Percentiles rank a stretch among this genome's conserved stretches.
Conservation (phyloP, 306 rosid species). For the Urtica urens region DNA sequence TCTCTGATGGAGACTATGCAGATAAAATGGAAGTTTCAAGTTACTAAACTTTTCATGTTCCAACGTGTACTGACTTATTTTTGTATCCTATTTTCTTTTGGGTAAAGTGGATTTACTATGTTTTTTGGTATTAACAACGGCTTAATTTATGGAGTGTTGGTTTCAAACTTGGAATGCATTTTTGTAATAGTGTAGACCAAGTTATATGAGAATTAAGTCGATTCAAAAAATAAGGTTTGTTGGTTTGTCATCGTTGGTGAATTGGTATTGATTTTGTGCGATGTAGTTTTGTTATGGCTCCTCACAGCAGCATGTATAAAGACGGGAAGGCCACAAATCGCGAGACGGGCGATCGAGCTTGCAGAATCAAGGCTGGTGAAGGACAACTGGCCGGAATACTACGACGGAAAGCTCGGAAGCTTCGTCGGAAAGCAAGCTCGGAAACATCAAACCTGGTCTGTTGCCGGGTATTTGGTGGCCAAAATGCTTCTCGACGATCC, state of each 20-base stretch:
- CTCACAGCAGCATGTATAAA: slow-evolving; percentile 11
- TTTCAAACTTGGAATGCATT: no score
- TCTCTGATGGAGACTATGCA: background rate
- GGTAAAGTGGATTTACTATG: no score
- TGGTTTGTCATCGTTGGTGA: background rate
- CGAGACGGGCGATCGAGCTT: slow-evolving; percentile 2
- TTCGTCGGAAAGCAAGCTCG: slow-evolving; percentile 8
- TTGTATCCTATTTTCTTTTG: no score
- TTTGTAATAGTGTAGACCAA: background rate
- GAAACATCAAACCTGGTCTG: slow-evolving; percentile 4
- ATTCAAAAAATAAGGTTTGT: background rate
- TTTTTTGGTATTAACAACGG: no score
- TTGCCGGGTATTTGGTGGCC: slow-evolving; percentile 13
- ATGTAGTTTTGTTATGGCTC: slow-evolving; percentile 11
- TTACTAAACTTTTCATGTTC: no score
- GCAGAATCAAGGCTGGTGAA: slow-evolving; percentile 2
- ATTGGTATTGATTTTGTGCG: background rate
- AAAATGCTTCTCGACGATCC: slow-evolving; percentile 12
- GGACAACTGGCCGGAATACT: slow-evolving; percentile 12
- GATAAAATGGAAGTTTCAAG: background rate
- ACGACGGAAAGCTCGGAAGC: slow-evolving; percentile 9
- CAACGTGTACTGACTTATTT: no score
- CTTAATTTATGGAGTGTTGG: no score
- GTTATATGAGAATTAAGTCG: background rate
- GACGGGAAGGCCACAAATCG: slow-evolving; percentile 5